Conservation (phyloP, 495 filamentous ascomycete species). For the Pseudevernia furfuracea region DNA sequence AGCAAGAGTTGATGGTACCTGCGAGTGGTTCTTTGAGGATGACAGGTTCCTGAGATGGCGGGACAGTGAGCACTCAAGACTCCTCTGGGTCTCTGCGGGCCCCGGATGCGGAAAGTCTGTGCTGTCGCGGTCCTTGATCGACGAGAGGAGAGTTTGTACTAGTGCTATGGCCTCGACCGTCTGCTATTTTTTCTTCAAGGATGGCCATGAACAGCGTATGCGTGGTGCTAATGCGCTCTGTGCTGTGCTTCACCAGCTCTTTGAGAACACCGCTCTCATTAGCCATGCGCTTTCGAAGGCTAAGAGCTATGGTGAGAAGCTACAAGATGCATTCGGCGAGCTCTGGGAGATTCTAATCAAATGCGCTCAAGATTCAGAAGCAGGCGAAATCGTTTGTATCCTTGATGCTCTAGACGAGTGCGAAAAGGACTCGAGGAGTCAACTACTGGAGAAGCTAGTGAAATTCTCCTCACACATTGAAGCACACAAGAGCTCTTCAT, state of each 20-base stretch:
- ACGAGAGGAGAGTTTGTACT: slow-evolving; percentile 23
- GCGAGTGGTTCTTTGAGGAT: slow-evolving; percentile 35
- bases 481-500: not conserved
- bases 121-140: slow-evolving; percentile 32
- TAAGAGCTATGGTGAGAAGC: slow-evolving; percentile 29
- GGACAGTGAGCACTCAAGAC: slow-evolving; percentile 24
- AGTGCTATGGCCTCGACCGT: slow-evolving; percentile 30
- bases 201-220: slow-evolving; percentile 33
- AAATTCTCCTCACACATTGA: slow-evolving; percentile 22
- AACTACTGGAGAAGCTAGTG: slow-evolving; percentile 26
- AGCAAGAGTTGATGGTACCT: slow-evolving; percentile 26
- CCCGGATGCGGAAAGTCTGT: slow-evolving; percentile 45
- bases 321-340: slow-evolving; percentile 31
- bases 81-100: slow-evolving; percentile 42
- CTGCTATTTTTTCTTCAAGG: slow-evolving; percentile 45
- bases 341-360: slow-evolving; percentile 39
- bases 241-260: slow-evolving; percentile 39
- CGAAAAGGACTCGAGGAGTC: slow-evolving; percentile 20
- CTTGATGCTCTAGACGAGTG: slow-evolving; percentile 43
- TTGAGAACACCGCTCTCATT: slow-evolving; percentile 29
- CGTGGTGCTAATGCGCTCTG: slow-evolving; percentile 31
- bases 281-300: slow-evolving; percentile 26
- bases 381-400: slow-evolving; percentile 42
- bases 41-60: slow-evolving; percentile 31
- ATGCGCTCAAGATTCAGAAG: slow-evolving; percentile 29